phyloP scores from a whole-genome alignment of 177 flowering plant genomes.

The Telopea speciosissima region DNA sequence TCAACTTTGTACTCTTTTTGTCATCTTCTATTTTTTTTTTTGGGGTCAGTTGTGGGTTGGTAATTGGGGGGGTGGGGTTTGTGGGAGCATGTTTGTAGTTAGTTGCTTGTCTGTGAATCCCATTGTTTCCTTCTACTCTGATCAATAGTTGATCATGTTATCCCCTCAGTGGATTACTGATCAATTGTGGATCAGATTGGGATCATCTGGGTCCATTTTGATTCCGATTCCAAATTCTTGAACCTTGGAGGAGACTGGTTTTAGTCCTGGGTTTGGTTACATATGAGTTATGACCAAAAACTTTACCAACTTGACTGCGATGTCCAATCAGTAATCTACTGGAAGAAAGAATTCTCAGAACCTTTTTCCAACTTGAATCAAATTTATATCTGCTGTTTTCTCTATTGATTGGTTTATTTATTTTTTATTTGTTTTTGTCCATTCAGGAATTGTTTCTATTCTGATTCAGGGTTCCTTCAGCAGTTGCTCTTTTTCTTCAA shows the following conservation, averaged over 20 bases:
- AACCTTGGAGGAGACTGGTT: not conserved
- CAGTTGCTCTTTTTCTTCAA: conserved; percentile 80
- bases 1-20: not conserved
- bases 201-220: not conserved
- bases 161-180: no score
- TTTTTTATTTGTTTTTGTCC: conserved; percentile 6
- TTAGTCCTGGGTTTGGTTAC: not conserved
- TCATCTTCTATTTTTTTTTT: no score
- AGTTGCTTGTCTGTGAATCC: no score
- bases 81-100: not conserved
- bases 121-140: no score
- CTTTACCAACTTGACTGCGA: not conserved
- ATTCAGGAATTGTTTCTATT: conserved; percentile 67
- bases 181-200: no score
- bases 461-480: conserved; percentile 69
- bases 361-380: not conserved
- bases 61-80: not conserved
- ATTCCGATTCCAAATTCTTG: not conserved
- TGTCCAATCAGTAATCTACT: not conserved
- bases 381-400: not conserved
- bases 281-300: no score
- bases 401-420: not conserved
- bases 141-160: no score
- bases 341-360: not conserved
- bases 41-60: not conserved